Percentiles rank a stretch among this genome's conserved stretches.
Conservation (phyloP, 2,329 filamentous ascomycete species). For the Venturiaceae sp. region DNA sequence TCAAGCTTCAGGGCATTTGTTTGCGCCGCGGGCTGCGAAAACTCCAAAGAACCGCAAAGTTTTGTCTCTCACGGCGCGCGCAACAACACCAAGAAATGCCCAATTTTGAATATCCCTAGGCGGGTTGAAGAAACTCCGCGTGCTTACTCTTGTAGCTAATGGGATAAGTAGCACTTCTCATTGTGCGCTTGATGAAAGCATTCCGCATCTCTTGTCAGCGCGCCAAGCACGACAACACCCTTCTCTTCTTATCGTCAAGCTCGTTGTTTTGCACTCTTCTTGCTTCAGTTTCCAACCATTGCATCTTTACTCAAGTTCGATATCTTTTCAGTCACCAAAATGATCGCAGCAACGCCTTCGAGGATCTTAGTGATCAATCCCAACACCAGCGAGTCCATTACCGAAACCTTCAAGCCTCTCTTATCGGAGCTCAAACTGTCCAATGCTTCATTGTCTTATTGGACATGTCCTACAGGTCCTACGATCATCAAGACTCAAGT, state of each 20-base stretch:
- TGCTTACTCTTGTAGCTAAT: too few species aligned
- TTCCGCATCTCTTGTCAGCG: too few species aligned
- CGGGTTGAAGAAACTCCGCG: background rate
- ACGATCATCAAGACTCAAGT: conserved; percentile 68
- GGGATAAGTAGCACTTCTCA: background rate
- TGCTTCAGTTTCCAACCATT: too few species aligned
- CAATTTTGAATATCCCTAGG: background rate
- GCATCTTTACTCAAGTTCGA: background rate
- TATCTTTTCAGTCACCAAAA: background rate
- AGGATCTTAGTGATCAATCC: conserved; percentile 65
- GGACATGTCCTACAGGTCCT: conserved; percentile 27
- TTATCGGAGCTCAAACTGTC: background rate
- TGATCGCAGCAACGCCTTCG: background rate
- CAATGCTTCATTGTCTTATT: background rate
- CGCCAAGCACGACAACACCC: background rate
- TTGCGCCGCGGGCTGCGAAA: background rate
- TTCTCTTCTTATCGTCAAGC: too few species aligned
- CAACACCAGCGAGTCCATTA: conserved; percentile 68
- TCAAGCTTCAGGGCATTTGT: too few species aligned
- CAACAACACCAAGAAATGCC: background rate
- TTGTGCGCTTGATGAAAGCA: too few species aligned
- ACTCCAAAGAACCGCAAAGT: too few species aligned
- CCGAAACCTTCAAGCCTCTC: conserved; percentile 20
- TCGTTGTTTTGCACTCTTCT: background rate
- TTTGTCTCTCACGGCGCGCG: too few species aligned